Base-by-base conservation (phyloP, 805 yeast species). In the Pichia rugopelliculosa region DNA sequence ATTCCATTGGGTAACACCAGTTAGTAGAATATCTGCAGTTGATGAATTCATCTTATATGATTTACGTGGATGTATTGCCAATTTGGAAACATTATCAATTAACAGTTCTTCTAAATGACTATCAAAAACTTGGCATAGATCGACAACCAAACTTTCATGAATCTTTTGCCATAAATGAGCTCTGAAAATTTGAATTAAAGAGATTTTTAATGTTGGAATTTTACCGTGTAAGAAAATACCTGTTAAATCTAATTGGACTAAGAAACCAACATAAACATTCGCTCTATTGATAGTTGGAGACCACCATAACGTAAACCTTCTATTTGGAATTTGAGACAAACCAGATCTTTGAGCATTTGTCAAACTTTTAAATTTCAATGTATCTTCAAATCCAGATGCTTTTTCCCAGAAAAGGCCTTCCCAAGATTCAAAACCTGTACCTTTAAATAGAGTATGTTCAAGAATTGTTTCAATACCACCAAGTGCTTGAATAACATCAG, bases 141-240 rank as follows among this genome's bases (percentile, higher is more conserved):
- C 99, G 61, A 87, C 87, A 4, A 93, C 96, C 42, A 93, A 73
- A 66, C 95, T 84, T 66, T 93, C 99, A 63, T 93, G 99, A 46
- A 93, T 93, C 65, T 95, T 93, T 64, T 93, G 99, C 99, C 99
- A 93, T 59, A 93, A 76, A 71, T 93, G 99, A 0, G 99, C 98
- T 48, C 99, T 75, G 75, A 93, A 93, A 3, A 93, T 88, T 63
- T 93, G 99, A 62, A 93, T 90, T 53, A 91, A 73, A 0, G 99
- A 91, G 25, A 93, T 93, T 65, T 93, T 93, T 60, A 93, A 71
- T 0, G 99, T 93, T 8, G 99, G 99, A 54, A 93, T 93, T 65
- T 93, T 93, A 56, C 99, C 99, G 62, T 93, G 99, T 43, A 93
- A 71, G 65, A 93, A 93, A 25, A 93, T 91, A 59, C 99, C 99